These are phyloP conservation scores for Claviceps capensis DNA, from an alignment of 2,329 filamentous ascomycete genomes.

Conservation along the genomic window DNA sequence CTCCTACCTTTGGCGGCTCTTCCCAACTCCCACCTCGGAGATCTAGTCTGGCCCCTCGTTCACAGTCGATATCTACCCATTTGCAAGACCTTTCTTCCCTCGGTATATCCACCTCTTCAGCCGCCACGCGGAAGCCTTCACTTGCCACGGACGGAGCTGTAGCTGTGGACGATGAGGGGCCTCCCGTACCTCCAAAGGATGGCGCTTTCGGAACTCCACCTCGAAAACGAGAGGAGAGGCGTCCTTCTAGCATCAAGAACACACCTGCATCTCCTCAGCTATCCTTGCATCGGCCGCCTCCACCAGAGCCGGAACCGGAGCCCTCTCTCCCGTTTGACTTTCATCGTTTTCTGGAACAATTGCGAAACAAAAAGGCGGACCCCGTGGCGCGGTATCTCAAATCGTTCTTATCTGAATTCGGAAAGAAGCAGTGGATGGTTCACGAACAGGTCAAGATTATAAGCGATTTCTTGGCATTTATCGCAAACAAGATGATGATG, in stretches of 20 bases:
- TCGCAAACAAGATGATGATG: conserved; percentile 93
- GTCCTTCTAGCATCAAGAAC: conserved; percentile 11
- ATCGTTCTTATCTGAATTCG: conserved; percentile 88
- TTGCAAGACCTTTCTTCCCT: conserved; percentile 33
- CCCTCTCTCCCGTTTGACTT: conserved; percentile 89
- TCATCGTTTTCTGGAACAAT: conserved; percentile 88
- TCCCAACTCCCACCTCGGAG: conserved; percentile 65
- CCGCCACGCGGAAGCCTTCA: conserved; percentile 22
- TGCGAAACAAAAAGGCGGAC: conserved; percentile 94
- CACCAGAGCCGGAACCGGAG: conserved; percentile 64
- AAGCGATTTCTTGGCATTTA: conserved; percentile 88
- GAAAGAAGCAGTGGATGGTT: conserved; percentile 98
- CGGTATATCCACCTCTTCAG: conserved; percentile 25
- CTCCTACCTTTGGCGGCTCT: conserved; percentile 56
- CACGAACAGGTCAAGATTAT: conserved; percentile 99
- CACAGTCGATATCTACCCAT: conserved; percentile 34
- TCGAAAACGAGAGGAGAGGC: conserved; percentile 23
- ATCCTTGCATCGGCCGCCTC: conserved; percentile 48
- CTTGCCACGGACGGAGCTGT: conserved; percentile 22
- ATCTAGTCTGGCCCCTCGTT: conserved; percentile 69
- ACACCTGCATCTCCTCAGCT: conserved; percentile 32
- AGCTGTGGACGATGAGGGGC: conserved; percentile 31
- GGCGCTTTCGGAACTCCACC: conserved; percentile 28
- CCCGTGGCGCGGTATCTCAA: conserved; percentile 91
- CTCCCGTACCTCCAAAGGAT: conserved; percentile 48